These are phyloP conservation scores for Lasiosphaeria miniovina DNA, from an alignment of 495 filamentous ascomycete genomes.

Conservation along the genomic window DNA sequence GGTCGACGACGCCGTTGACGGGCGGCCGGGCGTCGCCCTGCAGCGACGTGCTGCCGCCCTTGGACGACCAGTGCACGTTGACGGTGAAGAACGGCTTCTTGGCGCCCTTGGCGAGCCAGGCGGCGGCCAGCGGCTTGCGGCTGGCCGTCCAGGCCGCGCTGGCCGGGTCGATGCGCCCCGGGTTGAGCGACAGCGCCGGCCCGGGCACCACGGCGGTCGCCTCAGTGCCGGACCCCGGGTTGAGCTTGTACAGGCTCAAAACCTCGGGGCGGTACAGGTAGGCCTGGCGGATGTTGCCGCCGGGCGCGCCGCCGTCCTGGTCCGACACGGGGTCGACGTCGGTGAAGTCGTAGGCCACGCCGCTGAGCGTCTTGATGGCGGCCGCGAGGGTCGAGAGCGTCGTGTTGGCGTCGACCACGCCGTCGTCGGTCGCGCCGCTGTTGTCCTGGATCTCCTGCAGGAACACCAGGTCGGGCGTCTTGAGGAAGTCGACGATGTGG, in stretches of 20 bases:
- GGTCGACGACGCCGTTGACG: slow-evolving; percentile 53
- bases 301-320: slow-evolving; percentile 55
- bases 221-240: slow-evolving; percentile 41
- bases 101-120: slow-evolving; percentile 48
- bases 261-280: slow-evolving; percentile 56
- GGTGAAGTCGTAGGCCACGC: slow-evolving; percentile 44
- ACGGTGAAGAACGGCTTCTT: slow-evolving; percentile 53
- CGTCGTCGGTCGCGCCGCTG: slow-evolving; percentile 50
- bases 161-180: slow-evolving; percentile 54
- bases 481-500: slow-evolving; percentile 54
- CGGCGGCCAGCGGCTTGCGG: slow-evolving; percentile 57
- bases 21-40: slow-evolving; percentile 60
- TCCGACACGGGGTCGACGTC: slow-evolving; percentile 48
- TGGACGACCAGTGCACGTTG: slow-evolving; percentile 57
- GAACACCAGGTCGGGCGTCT: slow-evolving; percentile 53
- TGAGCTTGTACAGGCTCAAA: slow-evolving; percentile 47
- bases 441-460: slow-evolving; percentile 63
- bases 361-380: slow-evolving; percentile 39
- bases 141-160: slow-evolving; percentile 51
- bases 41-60: slow-evolving; percentile 54
- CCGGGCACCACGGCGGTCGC: slow-evolving; percentile 49
- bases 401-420: slow-evolving; percentile 42
- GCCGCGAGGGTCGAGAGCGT: slow-evolving; percentile 45
- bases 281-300: slow-evolving; percentile 63
- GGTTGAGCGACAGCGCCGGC: slow-evolving; percentile 52